Conservation (phyloP, 805 yeast genomes). For the Candida takata region DNA sequence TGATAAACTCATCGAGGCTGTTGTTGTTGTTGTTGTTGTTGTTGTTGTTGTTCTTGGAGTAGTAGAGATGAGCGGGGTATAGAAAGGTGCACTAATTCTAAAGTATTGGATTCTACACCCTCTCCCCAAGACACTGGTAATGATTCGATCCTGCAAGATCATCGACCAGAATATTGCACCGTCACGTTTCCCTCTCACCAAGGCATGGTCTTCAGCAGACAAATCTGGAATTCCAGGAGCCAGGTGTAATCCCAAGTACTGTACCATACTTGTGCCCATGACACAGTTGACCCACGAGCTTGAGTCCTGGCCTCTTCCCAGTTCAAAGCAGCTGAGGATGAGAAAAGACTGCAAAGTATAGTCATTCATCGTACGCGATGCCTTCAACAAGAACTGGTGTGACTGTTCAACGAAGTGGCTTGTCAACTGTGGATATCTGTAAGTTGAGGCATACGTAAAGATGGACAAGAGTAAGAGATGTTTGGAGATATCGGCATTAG, state of each 20-base stretch:
- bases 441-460: constrained; percentile 25
- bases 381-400: constrained; percentile 8
- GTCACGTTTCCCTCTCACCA: neutral
- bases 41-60: too few species aligned
- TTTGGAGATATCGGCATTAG: constrained; percentile 20
- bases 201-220: neutral
- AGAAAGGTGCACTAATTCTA: constrained; percentile 19
- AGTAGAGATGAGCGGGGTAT: constrained; percentile 13
- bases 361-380: constrained; percentile 18
- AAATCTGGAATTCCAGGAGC: neutral
- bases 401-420: constrained; percentile 19
- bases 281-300: constrained; percentile 28
- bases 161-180: constrained; percentile 24
- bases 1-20: neutral
- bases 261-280: constrained; percentile 26
- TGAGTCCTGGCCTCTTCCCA: constrained; percentile 29
- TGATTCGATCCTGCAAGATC: constrained; percentile 26
- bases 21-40: too few species aligned
- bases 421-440: constrained; percentile 12
- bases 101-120: constrained; percentile 29
- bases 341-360: constrained; percentile 23
- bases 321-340: constrained; percentile 26
- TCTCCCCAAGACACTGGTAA: constrained; percentile 28
- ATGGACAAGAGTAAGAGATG: constrained; percentile 25
- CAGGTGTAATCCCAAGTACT: constrained; percentile 22